Evolutionary conservation across 495 filamentous ascomycete genomes (phyloP).

Genomic region (Penicillium chermesinum): DNA sequence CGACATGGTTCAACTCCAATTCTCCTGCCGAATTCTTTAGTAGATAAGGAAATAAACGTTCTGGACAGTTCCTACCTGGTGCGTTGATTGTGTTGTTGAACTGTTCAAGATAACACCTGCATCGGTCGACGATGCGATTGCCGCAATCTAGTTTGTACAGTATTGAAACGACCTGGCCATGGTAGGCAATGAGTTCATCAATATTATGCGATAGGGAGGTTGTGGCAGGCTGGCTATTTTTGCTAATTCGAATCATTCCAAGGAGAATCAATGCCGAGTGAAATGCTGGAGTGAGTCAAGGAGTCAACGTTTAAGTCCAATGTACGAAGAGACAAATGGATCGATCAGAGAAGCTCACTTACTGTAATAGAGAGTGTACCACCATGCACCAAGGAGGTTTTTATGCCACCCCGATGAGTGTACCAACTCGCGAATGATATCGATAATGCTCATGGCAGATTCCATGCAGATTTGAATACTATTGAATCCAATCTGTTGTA

Average conservation of each 20-base stretch:
- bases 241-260: conserved; percentile 25
- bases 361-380: conserved; percentile 42
- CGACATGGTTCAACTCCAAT: too few species aligned
- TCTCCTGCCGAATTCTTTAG: neutral
- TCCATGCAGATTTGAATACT: conserved; percentile 33
- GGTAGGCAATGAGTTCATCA: conserved; percentile 17
- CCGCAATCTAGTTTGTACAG: conserved; percentile 33
- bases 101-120: conserved; percentile 31
- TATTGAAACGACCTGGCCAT: conserved; percentile 26
- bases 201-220: too few species aligned
- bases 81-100: conserved; percentile 23
- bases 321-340: neutral
- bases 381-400: conserved; percentile 36
- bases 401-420: conserved; percentile 20
- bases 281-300: conserved; percentile 24
- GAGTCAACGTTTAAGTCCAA: neutral
- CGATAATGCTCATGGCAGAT: conserved; percentile 34
- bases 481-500: conserved; percentile 32
- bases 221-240: conserved; percentile 7
- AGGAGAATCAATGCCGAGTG: conserved; percentile 37
- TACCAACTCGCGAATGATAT: conserved; percentile 29
- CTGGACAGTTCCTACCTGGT: conserved; percentile 16
- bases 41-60: neutral
- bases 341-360: neutral
- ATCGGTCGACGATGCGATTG: conserved; percentile 39